These are phyloP conservation scores for Vaccinium vitisidaea DNA, from an alignment of 148 eudicot species.

Conservation along the genomic window DNA sequence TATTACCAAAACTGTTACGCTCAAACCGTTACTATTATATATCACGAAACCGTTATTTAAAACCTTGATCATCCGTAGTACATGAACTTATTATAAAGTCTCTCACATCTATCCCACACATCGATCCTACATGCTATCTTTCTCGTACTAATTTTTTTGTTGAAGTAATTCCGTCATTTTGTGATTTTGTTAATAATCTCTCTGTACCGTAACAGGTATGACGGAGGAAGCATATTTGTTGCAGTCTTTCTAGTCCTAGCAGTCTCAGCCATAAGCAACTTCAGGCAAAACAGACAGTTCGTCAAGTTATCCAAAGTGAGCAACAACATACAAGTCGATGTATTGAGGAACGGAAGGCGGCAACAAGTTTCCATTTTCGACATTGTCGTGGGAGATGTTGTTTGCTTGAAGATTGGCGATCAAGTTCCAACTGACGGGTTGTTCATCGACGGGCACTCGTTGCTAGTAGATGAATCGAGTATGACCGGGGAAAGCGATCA, in stretches of 20 bases:
- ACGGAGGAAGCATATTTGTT: constrained; percentile 28
- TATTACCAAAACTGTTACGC: too few species aligned
- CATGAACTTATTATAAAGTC: too few species aligned
- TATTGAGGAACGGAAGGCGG: neutral
- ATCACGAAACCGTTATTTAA: too few species aligned
- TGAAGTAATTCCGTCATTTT: too few species aligned
- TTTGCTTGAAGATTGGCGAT: constrained; percentile 16
- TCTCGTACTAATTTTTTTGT: too few species aligned
- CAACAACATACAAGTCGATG: constrained; percentile 7
- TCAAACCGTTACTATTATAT: too few species aligned
- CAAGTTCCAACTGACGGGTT: constrained; percentile 17
- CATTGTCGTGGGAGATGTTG: neutral
- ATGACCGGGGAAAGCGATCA: constrained; percentile 12
- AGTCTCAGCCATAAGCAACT: neutral
- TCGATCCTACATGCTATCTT: too few species aligned
- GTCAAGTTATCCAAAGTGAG: constrained; percentile 3
- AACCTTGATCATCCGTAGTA: too few species aligned
- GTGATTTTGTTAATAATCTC: neutral
- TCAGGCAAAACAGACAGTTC: constrained; percentile 2
- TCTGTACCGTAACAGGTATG: constrained; percentile 13
- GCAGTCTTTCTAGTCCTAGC: constrained; percentile 5
- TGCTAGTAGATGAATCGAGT: constrained; percentile 6
- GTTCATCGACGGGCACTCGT: constrained; percentile 10
- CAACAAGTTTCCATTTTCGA: neutral
- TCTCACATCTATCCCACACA: too few species aligned